Percentiles rank a stretch among this genome's conserved stretches.
Evolutionary conservation across 768 basidiomycete genomes (phyloP).

Genomic region (Agaricus subrufescens): DNA sequence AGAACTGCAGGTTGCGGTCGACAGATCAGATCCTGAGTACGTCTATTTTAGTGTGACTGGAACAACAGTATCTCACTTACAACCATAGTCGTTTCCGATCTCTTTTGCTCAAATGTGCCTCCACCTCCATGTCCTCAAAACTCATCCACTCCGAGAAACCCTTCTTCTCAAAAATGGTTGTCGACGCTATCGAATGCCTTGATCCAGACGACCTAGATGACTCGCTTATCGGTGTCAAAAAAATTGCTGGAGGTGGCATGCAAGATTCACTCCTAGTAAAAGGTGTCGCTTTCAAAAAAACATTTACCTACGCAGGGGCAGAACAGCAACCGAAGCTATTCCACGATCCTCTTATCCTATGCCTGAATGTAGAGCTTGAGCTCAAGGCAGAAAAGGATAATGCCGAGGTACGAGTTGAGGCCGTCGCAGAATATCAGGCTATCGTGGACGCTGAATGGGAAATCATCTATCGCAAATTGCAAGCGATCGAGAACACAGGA

Average conservation of each 20-base stretch:
- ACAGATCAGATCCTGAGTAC: constrained; percentile 87
- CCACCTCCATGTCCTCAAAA: constrained; percentile 99
- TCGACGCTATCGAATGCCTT: constrained; percentile 89
- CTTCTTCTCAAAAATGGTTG: constrained; percentile 98
- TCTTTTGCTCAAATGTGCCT: constrained; percentile 91
- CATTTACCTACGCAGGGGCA: constrained; percentile 97
- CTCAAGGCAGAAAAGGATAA: constrained; percentile 99
- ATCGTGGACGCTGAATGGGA: constrained; percentile 99
- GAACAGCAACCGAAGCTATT: constrained; percentile 98
- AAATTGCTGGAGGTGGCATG: constrained; percentile 96
- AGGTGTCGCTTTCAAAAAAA: constrained; percentile 99
- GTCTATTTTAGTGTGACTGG: constrained; percentile 21
- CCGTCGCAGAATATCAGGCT: constrained; percentile 96
- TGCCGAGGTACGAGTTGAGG: constrained; percentile 95
- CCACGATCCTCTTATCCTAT: constrained; percentile 82
- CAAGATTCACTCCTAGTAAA: constrained; percentile 88
- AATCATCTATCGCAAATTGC: constrained; percentile 96
- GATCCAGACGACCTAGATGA: constrained; percentile 95
- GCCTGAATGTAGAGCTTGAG: constrained; percentile 96
- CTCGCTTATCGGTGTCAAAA: constrained; percentile 94
- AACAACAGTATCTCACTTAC: constrained; percentile 6
- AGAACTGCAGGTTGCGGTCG: constrained; percentile 84
- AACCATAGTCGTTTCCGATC: constrained; percentile 80
- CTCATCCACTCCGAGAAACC: constrained; percentile 98
- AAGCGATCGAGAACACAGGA: constrained; percentile 93